A percentile compares a stretch with the other conserved stretches of the same genome.
Conservation (phyloP, 2,329 filamentous ascomycete genomes). For the Monilinia aucupariae region DNA sequence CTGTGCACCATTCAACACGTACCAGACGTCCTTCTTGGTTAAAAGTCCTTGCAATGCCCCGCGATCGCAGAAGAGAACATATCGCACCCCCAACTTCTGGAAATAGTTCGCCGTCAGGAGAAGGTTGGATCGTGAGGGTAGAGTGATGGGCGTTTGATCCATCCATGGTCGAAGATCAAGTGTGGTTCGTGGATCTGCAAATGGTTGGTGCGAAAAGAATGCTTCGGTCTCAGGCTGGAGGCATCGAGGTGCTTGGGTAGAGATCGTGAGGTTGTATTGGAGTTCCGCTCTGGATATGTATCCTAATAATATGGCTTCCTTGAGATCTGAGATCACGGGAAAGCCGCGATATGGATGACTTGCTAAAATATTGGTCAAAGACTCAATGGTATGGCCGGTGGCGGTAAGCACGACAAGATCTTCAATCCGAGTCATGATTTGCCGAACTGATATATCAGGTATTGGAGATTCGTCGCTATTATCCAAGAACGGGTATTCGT, state of each 20-base stretch:
- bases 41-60: constrained; percentile 78
- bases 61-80: constrained; percentile 79
- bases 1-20: constrained; percentile 75
- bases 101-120: constrained; percentile 90
- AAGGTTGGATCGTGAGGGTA: constrained; percentile 70
- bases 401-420: constrained; percentile 85
- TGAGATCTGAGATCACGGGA: constrained; percentile 75
- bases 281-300: constrained; percentile 94
- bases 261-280: constrained; percentile 68
- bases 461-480: constrained; percentile 74
- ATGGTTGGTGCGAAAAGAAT: constrained; percentile 78
- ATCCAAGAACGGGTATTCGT: constrained; percentile 92
- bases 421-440: constrained; percentile 89
- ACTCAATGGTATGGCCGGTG: constrained; percentile 78
- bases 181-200: constrained; percentile 69
- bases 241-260: constrained; percentile 49
- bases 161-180: constrained; percentile 95
- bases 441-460: constrained; percentile 77
- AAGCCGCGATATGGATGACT: constrained; percentile 82
- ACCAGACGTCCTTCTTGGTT: constrained; percentile 98
- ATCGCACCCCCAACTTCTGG: constrained; percentile 85
- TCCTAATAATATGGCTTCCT: constrained; percentile 74
- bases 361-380: constrained; percentile 64
- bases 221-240: constrained; percentile 68
- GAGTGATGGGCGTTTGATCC: constrained; percentile 94